These are phyloP conservation scores for Xylaria acuta DNA, from an alignment of 495 filamentous ascomycete genomes.

Conservation along the genomic window DNA sequence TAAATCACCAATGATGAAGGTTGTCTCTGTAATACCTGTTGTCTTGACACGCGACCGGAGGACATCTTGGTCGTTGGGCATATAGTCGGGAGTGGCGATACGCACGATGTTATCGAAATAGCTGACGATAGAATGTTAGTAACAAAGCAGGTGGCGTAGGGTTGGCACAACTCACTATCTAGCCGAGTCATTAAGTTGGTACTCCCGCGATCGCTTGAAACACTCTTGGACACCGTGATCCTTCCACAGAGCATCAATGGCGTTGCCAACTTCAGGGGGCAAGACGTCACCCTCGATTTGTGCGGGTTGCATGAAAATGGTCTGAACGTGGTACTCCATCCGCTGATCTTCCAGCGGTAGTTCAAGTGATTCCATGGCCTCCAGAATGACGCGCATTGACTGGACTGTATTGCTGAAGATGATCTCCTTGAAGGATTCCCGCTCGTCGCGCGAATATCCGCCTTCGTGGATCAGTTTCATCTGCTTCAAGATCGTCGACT, in stretches of 20 bases:
- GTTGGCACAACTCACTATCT: slow-evolving; percentile 79
- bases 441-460: slow-evolving; percentile 78
- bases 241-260: slow-evolving; percentile 92
- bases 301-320: slow-evolving; percentile 93
- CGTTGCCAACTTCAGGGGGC: slow-evolving; percentile 91
- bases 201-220: slow-evolving; percentile 93
- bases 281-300: slow-evolving; percentile 96
- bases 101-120: slow-evolving; percentile 97
- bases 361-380: slow-evolving; percentile 94
- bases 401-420: slow-evolving; percentile 98
- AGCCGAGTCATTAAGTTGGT: slow-evolving; percentile 96
- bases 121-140: slow-evolving; percentile 59
- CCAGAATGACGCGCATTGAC: slow-evolving; percentile 94
- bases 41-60: slow-evolving; percentile 98
- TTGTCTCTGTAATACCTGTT: slow-evolving; percentile 98
- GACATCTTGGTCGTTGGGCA: slow-evolving; percentile 97
- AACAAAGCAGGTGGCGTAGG: slow-evolving; percentile 4
- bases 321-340: slow-evolving; percentile 93
- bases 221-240: slow-evolving; percentile 95
- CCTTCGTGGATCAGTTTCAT: slow-evolving; percentile 93
- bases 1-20: slow-evolving; percentile 96
- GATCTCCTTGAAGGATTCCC: slow-evolving; percentile 91
- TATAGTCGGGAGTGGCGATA: slow-evolving; percentile 90
- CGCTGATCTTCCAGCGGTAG: slow-evolving; percentile 84
- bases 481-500: slow-evolving; percentile 99